Percentiles rank a stretch among this genome's conserved stretches.
Evolutionary conservation across 192 early-diverging fungal species (phyloP).

Genomic region (Obelidium mucronatum): DNA sequence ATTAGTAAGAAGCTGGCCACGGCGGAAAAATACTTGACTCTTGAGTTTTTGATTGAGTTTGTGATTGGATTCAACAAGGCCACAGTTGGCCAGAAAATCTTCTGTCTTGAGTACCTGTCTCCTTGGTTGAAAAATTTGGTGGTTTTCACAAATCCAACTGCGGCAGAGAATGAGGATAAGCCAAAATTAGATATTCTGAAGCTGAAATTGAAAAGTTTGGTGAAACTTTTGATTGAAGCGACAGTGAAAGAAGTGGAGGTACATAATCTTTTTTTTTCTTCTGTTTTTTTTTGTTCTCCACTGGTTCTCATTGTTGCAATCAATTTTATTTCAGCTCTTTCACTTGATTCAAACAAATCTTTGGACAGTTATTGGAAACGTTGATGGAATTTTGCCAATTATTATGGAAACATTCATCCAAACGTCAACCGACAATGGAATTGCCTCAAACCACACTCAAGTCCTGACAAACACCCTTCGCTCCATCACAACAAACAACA

Average conservation of each 20-base stretch:
- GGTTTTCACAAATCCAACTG: constrained; percentile 2
- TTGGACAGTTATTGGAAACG: constrained; percentile 80
- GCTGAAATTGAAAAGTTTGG: constrained; percentile 73
- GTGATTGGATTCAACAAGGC: constrained; percentile 81
- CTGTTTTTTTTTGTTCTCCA: constrained; percentile 28
- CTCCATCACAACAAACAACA: constrained; percentile 78
- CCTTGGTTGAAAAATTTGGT: constrained; percentile 89
- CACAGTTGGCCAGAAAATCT: constrained; percentile 72
- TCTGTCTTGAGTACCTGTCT: constrained; percentile 87
- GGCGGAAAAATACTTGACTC: constrained; percentile 78
- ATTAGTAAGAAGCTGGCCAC: constrained; percentile 84
- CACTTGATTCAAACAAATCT: constrained; percentile 83
- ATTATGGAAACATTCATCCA: constrained; percentile 82
- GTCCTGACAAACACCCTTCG: constrained; percentile 87
- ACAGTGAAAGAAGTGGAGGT: constrained; percentile 83
- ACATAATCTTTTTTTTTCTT: constrained; percentile 12
- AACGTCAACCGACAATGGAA: constrained; percentile 81
- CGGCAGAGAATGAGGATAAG: neutral
- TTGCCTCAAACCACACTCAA: constrained; percentile 75
- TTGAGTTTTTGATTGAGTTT: constrained; percentile 89
- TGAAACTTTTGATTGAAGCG: constrained; percentile 80
- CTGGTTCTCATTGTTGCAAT: no score
- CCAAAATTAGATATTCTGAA: constrained; percentile 41
- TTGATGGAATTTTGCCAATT: constrained; percentile 82
- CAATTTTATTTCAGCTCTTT: constrained; percentile 72